These are phyloP conservation scores for Lipomyces chichibuensis DNA, from an alignment of 805 yeast species.

Conservation along the genomic window DNA sequence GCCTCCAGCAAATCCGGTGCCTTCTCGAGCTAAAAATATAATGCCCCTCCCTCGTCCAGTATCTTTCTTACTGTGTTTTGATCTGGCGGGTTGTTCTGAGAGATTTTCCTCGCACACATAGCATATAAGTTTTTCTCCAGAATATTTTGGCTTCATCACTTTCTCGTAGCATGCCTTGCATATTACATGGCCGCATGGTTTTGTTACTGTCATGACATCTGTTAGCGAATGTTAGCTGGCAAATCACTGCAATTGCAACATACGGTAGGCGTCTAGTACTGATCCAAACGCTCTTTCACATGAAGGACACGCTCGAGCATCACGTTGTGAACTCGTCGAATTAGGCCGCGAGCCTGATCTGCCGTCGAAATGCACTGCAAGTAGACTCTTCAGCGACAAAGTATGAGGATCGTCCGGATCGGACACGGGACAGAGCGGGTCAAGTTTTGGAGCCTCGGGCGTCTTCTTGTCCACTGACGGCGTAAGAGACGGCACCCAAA, in stretches of 20 bases:
- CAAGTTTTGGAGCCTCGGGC: conserved; percentile 11
- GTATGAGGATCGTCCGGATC: conserved; percentile 22
- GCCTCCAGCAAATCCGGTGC: conserved; percentile 36
- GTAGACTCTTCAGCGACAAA: conserved; percentile 21
- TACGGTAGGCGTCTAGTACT: conserved; percentile 29
- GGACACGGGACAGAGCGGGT: conserved; percentile 32
- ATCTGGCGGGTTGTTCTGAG: background rate
- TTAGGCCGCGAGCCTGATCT: conserved; percentile 3
- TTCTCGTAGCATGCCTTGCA: conserved; percentile 33
- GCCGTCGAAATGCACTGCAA: conserved; percentile 22
- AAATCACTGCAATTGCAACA: conserved; percentile 1
- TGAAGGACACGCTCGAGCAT: conserved; percentile 32
- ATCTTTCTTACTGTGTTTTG: conserved; percentile 10
- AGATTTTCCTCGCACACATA: conserved; percentile 31
- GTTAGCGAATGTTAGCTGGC: background rate
- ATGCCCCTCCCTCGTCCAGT: conserved; percentile 13
- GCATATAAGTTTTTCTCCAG: conserved; percentile 29
- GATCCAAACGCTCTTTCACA: conserved; percentile 31
- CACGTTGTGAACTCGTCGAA: background rate
- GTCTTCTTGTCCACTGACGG: conserved; percentile 4
- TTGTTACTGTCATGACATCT: conserved; percentile 17
- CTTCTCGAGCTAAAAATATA: conserved; percentile 30
- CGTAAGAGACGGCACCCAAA: conserved; percentile 21
- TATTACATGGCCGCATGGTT: conserved; percentile 35
- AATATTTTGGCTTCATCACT: conserved; percentile 27